Evolutionary conservation across 2,329 filamentous ascomycete genomes (phyloP).

Genomic region (Fusarium nanum): DNA sequence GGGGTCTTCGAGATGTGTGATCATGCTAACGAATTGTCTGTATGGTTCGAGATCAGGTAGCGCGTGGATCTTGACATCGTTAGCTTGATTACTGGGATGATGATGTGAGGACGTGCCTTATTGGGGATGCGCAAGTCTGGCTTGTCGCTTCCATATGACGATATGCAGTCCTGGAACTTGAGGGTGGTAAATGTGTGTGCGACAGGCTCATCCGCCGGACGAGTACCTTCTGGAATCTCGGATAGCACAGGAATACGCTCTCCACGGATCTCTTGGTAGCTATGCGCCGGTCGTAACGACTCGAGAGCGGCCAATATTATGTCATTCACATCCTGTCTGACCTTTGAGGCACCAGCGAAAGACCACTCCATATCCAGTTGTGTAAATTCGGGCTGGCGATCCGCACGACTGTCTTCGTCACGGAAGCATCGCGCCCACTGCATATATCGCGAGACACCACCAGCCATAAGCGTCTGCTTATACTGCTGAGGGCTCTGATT

Average conservation of each 20-base stretch:
- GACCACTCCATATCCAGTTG: slow-evolving; percentile 94
- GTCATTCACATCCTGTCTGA: slow-evolving; percentile 52
- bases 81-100: fast-evolving
- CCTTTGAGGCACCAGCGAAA: slow-evolving; percentile 70
- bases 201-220: slow-evolving; percentile 31
- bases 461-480: slow-evolving; percentile 97
- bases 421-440: slow-evolving; percentile 96
- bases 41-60: slow-evolving; percentile 68
- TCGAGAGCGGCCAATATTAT: slow-evolving; percentile 49
- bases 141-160: slow-evolving; percentile 87
- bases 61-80: slow-evolving; percentile 64
- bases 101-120: slow-evolving; percentile 58
- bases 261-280: slow-evolving; percentile 72
- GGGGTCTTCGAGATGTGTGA: slow-evolving; percentile 75
- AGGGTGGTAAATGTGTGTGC: slow-evolving; percentile 51
- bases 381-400: slow-evolving; percentile 96
- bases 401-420: slow-evolving; percentile 91
- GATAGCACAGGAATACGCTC: slow-evolving; percentile 50
- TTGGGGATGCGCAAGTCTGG: slow-evolving; percentile 84
- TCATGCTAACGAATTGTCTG: slow-evolving; percentile 78
- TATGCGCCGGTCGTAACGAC: slow-evolving; percentile 50
- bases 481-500: slow-evolving; percentile 98
- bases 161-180: slow-evolving; percentile 69
- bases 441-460: slow-evolving; percentile 84
- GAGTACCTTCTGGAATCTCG: slow-evolving; percentile 37